Base-by-base conservation (phyloP, 768 basidiomycete genomes). In the Tubosaeta sp. region DNA sequence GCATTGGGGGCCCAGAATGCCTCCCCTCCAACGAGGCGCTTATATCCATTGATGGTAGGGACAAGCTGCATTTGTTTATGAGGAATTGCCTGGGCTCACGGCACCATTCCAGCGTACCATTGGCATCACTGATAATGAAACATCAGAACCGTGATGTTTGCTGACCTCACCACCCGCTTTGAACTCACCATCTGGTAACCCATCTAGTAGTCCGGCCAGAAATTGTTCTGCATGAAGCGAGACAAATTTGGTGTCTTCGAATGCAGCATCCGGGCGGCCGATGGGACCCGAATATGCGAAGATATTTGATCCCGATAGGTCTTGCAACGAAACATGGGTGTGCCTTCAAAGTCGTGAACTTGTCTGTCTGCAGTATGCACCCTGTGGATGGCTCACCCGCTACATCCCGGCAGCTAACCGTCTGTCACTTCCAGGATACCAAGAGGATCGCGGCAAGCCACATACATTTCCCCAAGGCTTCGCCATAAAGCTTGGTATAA, bases 401-500 rank as follows among this genome's bases (percentile, higher is more conserved):
- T 94, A 66, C 92, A 95, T 4, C 97, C 97, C 33, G 97, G 95
- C 57, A 97, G 81, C 89, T 97, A 59, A 37, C 10, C 9, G 35
- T 11, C 32, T 26, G 51, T 56, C 33, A 46, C 43, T 31, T 48
- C 29, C 8, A 29, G 52, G 41, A 62, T 32, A 44, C 44, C 26
- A 32, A 17, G 32, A 35, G 38, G 16, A 50, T 6, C 29, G 6
- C 35, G 27, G 22, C 3, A 44, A 51, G 8, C 32, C 12, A 74
- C 86, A 64, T 63, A 94, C 93, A 63, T 91, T 85, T 31, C 85
- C 86, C 89, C 91, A 97, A 25, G 95, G 95, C 62, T 97, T 97
- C 0, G 95, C 94, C 95, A 97, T 98, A 71, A 99, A 99, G 54
- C 91, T 95, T 1, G 97, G 95, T 35, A 92, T 80, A 50, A 99